phyloP scores from a whole-genome alignment of 1,284 basidiomycete genomes.

The Waitea zeae region DNA sequence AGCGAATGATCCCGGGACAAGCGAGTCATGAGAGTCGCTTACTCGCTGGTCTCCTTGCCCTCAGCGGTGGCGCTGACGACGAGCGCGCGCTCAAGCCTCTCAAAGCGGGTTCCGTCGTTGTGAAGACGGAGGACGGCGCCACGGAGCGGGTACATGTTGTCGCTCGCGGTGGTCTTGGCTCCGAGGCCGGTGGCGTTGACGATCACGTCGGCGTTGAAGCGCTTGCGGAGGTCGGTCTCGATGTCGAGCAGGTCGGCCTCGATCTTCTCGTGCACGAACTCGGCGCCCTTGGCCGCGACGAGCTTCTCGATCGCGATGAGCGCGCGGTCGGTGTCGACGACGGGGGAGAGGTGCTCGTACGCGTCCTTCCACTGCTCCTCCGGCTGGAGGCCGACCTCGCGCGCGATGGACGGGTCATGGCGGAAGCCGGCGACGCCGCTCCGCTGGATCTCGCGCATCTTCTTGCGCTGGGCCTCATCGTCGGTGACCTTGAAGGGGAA shows the following conservation, averaged over 20 bases:
- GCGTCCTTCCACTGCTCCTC: slow-evolving; percentile 17
- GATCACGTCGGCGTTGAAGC: slow-evolving; percentile 16
- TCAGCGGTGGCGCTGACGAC: slow-evolving; percentile 13
- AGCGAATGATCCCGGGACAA: too few relatives aligned
- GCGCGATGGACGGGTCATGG: too few relatives aligned
- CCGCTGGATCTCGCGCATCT: slow-evolving; percentile 16
- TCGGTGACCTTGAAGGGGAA: slow-evolving; percentile 15
- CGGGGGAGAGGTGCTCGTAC: slow-evolving; percentile 16
- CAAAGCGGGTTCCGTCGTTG: slow-evolving; percentile 19
- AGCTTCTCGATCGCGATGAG: slow-evolving; percentile 18
- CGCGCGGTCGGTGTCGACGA: too few relatives aligned
- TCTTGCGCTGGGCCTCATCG: slow-evolving; percentile 14
- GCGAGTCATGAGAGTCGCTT: too few relatives aligned
- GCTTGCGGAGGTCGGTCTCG: slow-evolving; percentile 14
- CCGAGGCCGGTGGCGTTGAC: slow-evolving; percentile 18
- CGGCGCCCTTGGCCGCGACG: slow-evolving; percentile 15
- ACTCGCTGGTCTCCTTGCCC: slow-evolving; percentile 10
- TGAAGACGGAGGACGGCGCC: slow-evolving; percentile 19
- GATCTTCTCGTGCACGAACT: slow-evolving; percentile 14
- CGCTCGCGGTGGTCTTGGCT: slow-evolving; percentile 15
- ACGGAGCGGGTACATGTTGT: slow-evolving; percentile 17
- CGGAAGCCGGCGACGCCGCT: too few relatives aligned
- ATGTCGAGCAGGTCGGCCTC: slow-evolving; percentile 11
- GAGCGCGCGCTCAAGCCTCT: too few relatives aligned
- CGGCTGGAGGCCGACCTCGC: too few relatives aligned